Evolutionary conservation across 306 rosid species (phyloP), one percentile per base, ranked within the genome.

Genomic region (Dryas drummondii): DNA sequence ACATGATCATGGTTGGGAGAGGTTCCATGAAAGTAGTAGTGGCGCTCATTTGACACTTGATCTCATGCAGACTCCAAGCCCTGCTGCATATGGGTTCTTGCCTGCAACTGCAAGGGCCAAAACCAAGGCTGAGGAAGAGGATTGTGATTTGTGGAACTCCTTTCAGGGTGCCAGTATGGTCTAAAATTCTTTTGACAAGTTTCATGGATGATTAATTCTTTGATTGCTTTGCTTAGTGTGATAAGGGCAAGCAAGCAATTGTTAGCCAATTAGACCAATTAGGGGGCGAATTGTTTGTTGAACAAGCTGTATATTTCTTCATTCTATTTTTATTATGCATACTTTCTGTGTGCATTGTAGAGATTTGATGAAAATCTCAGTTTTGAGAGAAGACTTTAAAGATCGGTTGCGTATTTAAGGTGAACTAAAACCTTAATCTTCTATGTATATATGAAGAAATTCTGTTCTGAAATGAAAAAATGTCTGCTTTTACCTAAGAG

Each of bases 111-210:
- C 80, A 16, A 80, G 82, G 56, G 84, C 64, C 9, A 71, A 64
- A 76, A 61, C 78, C 2, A 85, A 85, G 76, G 78, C 77, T 7
- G 90, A 83, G 60, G 87, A 83, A 11, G 80, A 73, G 13, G 68
- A 80, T 50, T 84, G 84, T 68, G 72, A 80, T 53, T 58, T 86
- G 32, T 81, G 91, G 91, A 86, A 78, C 76, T 79, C 86, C 45
- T 80, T 73, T 50, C 73, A 56, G 26, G 82, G 85, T 57, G n/a
- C 68, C 53, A 73, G 63, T 42, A 47, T 51, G 11, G 78, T 64
- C 14, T 78, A 71, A 32, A 5, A 7, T 1, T 50, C 50, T 40
- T 1, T n/a, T 44, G 37, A 44, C 68, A 42, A 41, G 49, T 45
- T 17, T 41, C 7, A 5, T 40, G 15, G n/a, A 13, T 4, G 0